phyloP scores from a whole-genome alignment of 257 asterid genomes.

The Fraxinus excelsior region DNA sequence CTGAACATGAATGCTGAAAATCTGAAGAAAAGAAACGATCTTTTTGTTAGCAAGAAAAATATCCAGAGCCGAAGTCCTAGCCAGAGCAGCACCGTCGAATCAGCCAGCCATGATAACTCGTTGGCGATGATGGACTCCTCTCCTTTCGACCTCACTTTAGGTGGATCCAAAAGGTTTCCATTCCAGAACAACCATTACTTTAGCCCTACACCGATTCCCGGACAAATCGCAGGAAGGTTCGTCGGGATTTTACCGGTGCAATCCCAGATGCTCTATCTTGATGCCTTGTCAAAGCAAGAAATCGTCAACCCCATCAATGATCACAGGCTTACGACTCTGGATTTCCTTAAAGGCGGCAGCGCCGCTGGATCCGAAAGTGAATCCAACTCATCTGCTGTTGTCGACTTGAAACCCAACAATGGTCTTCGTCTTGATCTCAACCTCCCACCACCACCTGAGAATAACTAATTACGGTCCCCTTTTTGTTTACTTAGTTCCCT shows the following conservation, averaged over 20 bases:
- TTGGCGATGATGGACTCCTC: conserved; percentile 26
- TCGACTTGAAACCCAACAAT: conserved; percentile 21
- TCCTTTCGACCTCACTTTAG: conserved; percentile 35
- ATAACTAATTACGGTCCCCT: not conserved
- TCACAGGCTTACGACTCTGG: not conserved
- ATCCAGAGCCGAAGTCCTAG: conserved; percentile 10
- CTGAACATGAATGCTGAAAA: not conserved
- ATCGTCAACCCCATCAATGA: not conserved
- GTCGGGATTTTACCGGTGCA: not conserved
- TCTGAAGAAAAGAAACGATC: not conserved
- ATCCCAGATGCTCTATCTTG: conserved; percentile 20
- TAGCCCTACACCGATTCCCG: not conserved
- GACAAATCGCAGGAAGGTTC: not conserved
- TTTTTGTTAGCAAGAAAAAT: not conserved
- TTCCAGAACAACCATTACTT: conserved; percentile 25
- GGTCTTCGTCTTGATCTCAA: conserved; percentile 29
- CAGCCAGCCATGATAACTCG: conserved; percentile 33
- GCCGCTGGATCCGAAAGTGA: conserved; percentile 19
- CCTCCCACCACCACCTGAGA: conserved; percentile 25
- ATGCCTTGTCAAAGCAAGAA: conserved; percentile 21
- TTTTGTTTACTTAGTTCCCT: not conserved
- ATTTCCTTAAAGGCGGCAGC: conserved; percentile 24
- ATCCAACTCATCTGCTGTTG: conserved; percentile 30
- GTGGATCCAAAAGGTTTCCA: conserved; percentile 30
- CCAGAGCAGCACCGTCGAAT: conserved; percentile 56